Evolutionary conservation across 495 filamentous ascomycete species (phyloP), one percentile per base, ranked within the genome.

Genomic region (Chaetomium fimeti): DNA sequence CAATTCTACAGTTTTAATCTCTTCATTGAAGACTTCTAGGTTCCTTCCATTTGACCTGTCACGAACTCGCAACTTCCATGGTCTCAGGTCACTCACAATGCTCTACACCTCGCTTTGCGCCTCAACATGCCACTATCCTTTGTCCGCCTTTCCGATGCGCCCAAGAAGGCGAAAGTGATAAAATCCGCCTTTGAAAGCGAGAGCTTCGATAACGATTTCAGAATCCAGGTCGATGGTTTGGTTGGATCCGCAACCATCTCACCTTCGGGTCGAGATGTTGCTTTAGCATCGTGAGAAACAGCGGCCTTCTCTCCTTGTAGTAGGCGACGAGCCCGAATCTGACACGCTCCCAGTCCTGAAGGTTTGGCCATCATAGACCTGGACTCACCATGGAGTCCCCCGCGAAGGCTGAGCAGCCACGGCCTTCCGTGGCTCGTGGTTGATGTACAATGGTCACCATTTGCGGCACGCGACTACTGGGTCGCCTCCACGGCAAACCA

Each of bases 371-470:
- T 98, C 69, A 92, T 98, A 62, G 93, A 98, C 67, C 83, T 98
- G 49, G 93, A 98, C 77, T 92, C 87, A 16, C 92, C 92, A 16
- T 93, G 91, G 75, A 93, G 89, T 57, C 90, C 90, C 16, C 93
- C 93, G 38, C 88, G 92, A 15, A 87, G 93, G 70, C 85, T 98
- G 28, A 87, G 88, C 65, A 81, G 79, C 58, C 90, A 97, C 73
- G 88, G 90, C 43, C 88, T 91, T 9, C 88, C 90, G n/a, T 97
- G 93, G 91, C 87, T 95, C 57, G 93, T 98, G 5, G 91, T 93
- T n/a, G 93, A 98, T 75, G 93, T 98, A 47, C 93, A 98, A 76
- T 98, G 93, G 93, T 96, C 91, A 6, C 93, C 93, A 16, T 96
- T 97, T 68, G 89, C 92, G 12, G 86, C 85, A 9, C 85, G 93